A percentile compares a stretch with the other conserved stretches of the same genome.
These are phyloP conservation scores for Neopestalotiopsis sp. DNA, from an alignment of 2,329 filamentous ascomycete species.

Conservation along the genomic window DNA sequence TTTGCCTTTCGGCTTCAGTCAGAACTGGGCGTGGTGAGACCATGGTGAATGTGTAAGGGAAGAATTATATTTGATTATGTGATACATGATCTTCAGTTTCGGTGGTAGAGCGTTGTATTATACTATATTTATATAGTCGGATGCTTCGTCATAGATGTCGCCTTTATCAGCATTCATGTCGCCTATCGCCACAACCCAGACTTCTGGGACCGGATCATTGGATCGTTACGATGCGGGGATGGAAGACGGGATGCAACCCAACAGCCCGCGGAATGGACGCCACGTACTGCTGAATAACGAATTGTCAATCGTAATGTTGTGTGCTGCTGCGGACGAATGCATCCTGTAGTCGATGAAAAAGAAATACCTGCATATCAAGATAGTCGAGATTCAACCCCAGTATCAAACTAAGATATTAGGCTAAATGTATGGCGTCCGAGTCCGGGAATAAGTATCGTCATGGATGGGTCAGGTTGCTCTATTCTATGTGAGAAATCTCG, in stretches of 20 bases:
- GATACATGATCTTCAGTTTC: not conserved
- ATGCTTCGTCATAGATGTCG: not conserved
- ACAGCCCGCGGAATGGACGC: not conserved
- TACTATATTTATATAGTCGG: not conserved
- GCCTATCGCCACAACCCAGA: not conserved
- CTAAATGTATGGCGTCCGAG: not conserved
- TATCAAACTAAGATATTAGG: not conserved
- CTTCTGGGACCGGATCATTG: not conserved
- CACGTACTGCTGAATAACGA: not conserved
- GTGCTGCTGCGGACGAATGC: not conserved
- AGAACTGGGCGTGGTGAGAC: constrained; percentile 32
- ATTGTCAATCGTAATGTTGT: not conserved
- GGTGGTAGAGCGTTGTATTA: not conserved
- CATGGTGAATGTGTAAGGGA: constrained; percentile 23
- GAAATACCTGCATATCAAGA: not conserved
- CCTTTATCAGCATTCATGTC: not conserved
- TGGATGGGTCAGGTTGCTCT: not conserved
- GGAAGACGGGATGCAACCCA: not conserved
- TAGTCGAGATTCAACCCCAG: not conserved
- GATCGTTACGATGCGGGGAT: not conserved
- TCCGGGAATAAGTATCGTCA: not conserved
- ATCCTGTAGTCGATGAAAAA: not conserved
- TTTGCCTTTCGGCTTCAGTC: constrained; percentile 39
- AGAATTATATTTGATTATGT: not conserved
- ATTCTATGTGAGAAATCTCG: not conserved